A percentile compares a stretch with the other conserved stretches of the same genome.
phyloP scores from a whole-genome alignment of 2,329 filamentous ascomycete species.

The Pseudogymnoascus sp. region DNA sequence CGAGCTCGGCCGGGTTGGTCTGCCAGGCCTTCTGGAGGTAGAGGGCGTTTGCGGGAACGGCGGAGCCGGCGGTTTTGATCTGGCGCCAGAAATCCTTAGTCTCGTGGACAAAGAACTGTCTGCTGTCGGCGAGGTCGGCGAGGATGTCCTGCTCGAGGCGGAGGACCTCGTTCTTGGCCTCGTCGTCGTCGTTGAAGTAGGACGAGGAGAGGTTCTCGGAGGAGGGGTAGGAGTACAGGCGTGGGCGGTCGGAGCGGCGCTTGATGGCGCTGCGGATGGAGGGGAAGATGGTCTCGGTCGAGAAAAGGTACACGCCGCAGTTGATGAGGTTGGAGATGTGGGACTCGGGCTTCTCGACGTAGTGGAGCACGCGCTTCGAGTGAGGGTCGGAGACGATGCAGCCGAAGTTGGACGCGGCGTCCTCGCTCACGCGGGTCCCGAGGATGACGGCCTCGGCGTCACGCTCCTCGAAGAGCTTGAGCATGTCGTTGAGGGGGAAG shows the following conservation, averaged over 20 bases:
- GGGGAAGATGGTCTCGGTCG: constrained; percentile 92
- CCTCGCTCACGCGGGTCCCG: constrained; percentile 82
- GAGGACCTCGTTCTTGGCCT: constrained; percentile 75
- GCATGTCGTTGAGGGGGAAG: constrained; percentile 93
- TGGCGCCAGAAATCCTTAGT: constrained; percentile 99
- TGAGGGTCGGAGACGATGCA: constrained; percentile 94
- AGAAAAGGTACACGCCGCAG: constrained; percentile 97
- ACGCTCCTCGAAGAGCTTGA: constrained; percentile 86
- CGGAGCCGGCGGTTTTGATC: constrained; percentile 98
- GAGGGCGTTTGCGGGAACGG: constrained; percentile 90
- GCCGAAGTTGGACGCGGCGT: constrained; percentile 91
- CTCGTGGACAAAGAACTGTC: constrained; percentile 97
- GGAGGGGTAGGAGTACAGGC: constrained; percentile 89
- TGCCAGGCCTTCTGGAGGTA: constrained; percentile 95
- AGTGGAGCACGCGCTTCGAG: constrained; percentile 92
- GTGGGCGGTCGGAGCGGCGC: constrained; percentile 83
- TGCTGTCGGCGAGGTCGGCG: constrained; percentile 89
- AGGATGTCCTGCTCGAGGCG: constrained; percentile 96
- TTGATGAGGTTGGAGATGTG: constrained; percentile 99
- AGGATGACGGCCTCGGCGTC: constrained; percentile 95
- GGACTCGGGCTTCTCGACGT: constrained; percentile 97
- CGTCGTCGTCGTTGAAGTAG: constrained; percentile 64
- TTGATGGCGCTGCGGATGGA: constrained; percentile 92
- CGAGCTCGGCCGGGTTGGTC: constrained; percentile 71
- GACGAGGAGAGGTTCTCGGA: constrained; percentile 81